These are phyloP conservation scores for Scheffersomyces spartinae DNA, from an alignment of 805 yeast species.

Conservation along the genomic window DNA sequence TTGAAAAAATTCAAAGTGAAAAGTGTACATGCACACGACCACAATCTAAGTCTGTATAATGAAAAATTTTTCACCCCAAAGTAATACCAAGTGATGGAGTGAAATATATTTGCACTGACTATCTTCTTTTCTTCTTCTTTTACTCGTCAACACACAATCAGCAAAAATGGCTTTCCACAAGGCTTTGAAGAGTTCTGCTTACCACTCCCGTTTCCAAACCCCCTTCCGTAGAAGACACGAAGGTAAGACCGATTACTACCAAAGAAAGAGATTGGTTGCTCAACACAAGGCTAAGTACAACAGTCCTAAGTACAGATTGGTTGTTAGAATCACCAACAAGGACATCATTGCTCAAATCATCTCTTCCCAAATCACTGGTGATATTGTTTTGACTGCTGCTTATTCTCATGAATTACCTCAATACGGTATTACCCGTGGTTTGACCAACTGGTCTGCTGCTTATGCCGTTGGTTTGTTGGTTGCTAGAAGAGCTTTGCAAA, in stretches of 20 bases:
- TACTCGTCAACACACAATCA: slow-evolving; percentile 3
- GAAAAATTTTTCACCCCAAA: too few relatives aligned
- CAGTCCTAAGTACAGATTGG: slow-evolving; percentile 99
- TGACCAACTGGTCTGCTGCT: slow-evolving; percentile 99
- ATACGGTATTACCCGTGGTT: slow-evolving; percentile 96
- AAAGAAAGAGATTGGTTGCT: slow-evolving; percentile 98
- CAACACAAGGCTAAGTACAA: slow-evolving; percentile 99
- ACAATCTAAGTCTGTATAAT: too few relatives aligned
- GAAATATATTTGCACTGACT: too few relatives aligned
- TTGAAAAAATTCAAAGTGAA: too few relatives aligned
- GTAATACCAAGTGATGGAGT: too few relatives aligned
- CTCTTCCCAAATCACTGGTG: slow-evolving; percentile 96
- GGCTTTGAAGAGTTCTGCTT: slow-evolving; percentile 72
- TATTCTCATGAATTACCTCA: slow-evolving; percentile 97
- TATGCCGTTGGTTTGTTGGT: slow-evolving; percentile 97
- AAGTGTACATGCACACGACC: too few relatives aligned
- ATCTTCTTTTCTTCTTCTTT: too few relatives aligned
- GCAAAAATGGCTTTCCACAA: slow-evolving; percentile 67
- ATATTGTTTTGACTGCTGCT: slow-evolving; percentile 91
- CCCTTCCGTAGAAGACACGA: slow-evolving; percentile 99
- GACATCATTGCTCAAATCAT: slow-evolving; percentile 97
- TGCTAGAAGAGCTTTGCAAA: slow-evolving; percentile 98
- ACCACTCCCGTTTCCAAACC: slow-evolving; percentile 99
- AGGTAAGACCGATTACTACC: slow-evolving; percentile 99
- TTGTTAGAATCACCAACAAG: slow-evolving; percentile 99